Evolutionary conservation across 257 asterid species (phyloP).

Genomic region (Fraxinus excelsior): DNA sequence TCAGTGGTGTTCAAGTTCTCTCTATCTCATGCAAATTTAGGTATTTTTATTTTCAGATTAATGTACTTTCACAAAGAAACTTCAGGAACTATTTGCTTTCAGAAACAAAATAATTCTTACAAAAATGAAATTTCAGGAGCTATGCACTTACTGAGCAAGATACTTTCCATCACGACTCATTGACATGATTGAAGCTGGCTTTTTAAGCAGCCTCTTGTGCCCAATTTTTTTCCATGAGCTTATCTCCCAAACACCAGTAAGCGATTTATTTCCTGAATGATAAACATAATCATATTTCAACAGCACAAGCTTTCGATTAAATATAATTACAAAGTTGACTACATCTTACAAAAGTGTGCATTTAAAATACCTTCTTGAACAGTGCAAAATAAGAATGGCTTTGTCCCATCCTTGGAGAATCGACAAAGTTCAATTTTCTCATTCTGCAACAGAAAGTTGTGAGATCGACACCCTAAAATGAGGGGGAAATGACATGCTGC

Average conservation of each 20-base stretch:
- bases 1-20: not conserved
- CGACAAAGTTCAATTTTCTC: slow-evolving; percentile 89
- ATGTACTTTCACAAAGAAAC: slow-evolving; percentile 5
- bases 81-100: slow-evolving; percentile 11
- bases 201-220: slow-evolving; percentile 70
- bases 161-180: slow-evolving; percentile 92
- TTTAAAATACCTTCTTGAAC: slow-evolving; percentile 67
- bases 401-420: slow-evolving; percentile 96
- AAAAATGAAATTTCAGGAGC: not conserved
- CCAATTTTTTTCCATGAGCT: slow-evolving; percentile 89
- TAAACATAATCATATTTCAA: slow-evolving; percentile 21
- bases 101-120: not conserved
- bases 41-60: not conserved
- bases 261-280: slow-evolving; percentile 69
- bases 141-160: slow-evolving; percentile 77
- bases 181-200: slow-evolving; percentile 83
- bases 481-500: not conserved
- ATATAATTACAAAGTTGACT: slow-evolving; percentile 12
- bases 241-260: slow-evolving; percentile 88
- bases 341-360: slow-evolving; percentile 4
- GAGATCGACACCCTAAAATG: slow-evolving; percentile 22
- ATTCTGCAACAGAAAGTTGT: slow-evolving; percentile 54
- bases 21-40: not conserved
- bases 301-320: slow-evolving; percentile 20
- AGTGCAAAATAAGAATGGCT: slow-evolving; percentile 83